Conservation (phyloP, 208 protist genomes). For the Wallacemonas rigidus region DNA sequence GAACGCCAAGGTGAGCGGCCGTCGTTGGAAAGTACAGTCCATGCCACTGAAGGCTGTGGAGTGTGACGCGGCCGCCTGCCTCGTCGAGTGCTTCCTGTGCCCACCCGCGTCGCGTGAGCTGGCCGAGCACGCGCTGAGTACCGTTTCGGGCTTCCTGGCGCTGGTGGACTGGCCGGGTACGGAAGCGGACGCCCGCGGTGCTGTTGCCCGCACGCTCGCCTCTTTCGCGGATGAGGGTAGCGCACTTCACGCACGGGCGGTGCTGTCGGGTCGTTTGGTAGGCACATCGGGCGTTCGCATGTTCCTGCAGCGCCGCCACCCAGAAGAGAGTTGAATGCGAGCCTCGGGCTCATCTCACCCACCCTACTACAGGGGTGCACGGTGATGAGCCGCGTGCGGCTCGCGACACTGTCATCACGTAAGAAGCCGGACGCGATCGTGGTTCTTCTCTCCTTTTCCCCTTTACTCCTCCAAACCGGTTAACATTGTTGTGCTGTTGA, state of each 20-base stretch:
- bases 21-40: constrained; percentile 80
- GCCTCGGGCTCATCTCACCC: too few relatives aligned
- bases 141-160: constrained; percentile 70
- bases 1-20: constrained; percentile 64
- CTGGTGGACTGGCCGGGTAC: constrained; percentile 38
- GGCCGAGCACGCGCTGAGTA: constrained; percentile 57
- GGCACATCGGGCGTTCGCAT: constrained; percentile 75
- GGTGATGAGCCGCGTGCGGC: too few relatives aligned
- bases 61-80: constrained; percentile 55
- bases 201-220: constrained; percentile 27
- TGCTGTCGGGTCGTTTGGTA: constrained; percentile 79
- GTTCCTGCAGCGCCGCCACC: constrained; percentile 62
- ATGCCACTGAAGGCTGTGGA: constrained; percentile 37
- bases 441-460: constrained; percentile 5
- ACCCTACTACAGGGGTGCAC: too few relatives aligned
- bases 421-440: too few relatives aligned
- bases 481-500: background rate
- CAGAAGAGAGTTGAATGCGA: constrained; percentile 1
- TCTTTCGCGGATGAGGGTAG: constrained; percentile 86
- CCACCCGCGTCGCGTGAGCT: constrained; percentile 47
- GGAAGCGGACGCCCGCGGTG: constrained; percentile 10
- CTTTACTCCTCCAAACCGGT: constrained; percentile 1
- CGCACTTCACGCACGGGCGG: constrained; percentile 75
- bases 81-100: constrained; percentile 66
- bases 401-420: too few relatives aligned